These are phyloP conservation scores for Chamaenerion angustifolium DNA, from an alignment of 345 rosid genomes.

Conservation along the genomic window DNA sequence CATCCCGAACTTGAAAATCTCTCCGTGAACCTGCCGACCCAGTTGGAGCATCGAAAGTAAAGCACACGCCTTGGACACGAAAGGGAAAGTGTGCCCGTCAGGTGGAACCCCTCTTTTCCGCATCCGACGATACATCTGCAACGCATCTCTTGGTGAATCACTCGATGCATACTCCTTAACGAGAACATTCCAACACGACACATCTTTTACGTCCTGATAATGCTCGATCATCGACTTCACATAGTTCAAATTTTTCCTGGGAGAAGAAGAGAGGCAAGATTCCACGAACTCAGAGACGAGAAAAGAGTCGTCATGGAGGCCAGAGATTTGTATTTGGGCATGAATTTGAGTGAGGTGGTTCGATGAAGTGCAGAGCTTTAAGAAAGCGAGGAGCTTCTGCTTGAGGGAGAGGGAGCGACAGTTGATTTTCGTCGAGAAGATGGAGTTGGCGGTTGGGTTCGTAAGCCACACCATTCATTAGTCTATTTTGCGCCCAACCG, in stretches of 20 bases:
- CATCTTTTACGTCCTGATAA: conserved; percentile 19
- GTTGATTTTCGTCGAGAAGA: conserved; percentile 10
- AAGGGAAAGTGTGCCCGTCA: conserved; percentile 60
- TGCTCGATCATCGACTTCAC: conserved; percentile 32
- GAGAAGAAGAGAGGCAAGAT: conserved; percentile 21
- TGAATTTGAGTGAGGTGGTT: conserved; percentile 47
- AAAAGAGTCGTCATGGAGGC: conserved; percentile 36
- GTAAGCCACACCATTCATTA: conserved; percentile 14
- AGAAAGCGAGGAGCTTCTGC: conserved; percentile 33
- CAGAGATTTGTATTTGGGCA: conserved; percentile 38
- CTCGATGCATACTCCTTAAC: conserved; percentile 50
- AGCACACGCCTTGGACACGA: conserved; percentile 55
- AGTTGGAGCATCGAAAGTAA: conserved; percentile 27
- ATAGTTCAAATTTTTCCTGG: conserved; percentile 20
- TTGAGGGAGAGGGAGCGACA: conserved; percentile 20
- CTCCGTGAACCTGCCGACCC: conserved; percentile 58
- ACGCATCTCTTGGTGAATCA: conserved; percentile 36
- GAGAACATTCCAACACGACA: conserved; percentile 53
- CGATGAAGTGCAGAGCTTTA: conserved; percentile 38
- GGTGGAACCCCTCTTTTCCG: conserved; percentile 41
- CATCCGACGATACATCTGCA: conserved; percentile 41
- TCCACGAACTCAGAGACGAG: conserved; percentile 39
- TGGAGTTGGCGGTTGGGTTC: conserved; percentile 13
- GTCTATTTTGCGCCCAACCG: background rate
- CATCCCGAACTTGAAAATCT: conserved; percentile 48